Percentiles rank a stretch among this genome's conserved stretches.
Evolutionary conservation across 2,329 filamentous ascomycete genomes (phyloP).

Genomic region (Fusarium globosum): DNA sequence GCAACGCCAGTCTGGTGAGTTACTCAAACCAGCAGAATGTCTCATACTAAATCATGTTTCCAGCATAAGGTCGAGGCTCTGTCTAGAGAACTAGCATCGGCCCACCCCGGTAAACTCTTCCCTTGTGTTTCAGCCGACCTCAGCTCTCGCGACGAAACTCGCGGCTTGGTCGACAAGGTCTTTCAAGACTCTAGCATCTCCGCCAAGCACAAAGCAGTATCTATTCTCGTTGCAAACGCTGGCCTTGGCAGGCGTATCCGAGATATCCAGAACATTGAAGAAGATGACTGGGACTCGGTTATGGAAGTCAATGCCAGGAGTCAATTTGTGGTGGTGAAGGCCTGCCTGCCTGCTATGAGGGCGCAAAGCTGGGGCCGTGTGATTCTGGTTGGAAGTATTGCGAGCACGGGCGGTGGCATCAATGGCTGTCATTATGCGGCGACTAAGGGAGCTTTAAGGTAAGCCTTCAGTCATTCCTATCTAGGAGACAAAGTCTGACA

Average conservation of each 20-base stretch:
- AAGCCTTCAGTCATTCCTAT: neutral
- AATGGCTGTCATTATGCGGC: constrained; percentile 52
- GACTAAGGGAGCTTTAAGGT: constrained; percentile 48
- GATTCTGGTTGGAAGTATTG: constrained; percentile 50
- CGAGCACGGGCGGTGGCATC: constrained; percentile 49
- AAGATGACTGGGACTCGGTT: constrained; percentile 52
- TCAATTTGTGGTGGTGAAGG: constrained; percentile 50
- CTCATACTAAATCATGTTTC: neutral
- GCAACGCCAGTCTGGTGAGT: constrained; percentile 20
- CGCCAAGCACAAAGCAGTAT: constrained; percentile 39
- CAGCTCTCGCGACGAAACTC: constrained; percentile 21
- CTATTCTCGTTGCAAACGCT: constrained; percentile 49
- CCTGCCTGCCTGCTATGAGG: constrained; percentile 48
- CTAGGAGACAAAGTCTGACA: no score
- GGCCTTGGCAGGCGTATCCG: constrained; percentile 49
- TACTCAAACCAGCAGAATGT: rapidly evolving
- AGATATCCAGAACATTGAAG: constrained; percentile 48
- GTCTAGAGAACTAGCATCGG: neutral
- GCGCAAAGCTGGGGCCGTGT: constrained; percentile 48
- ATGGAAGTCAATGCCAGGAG: constrained; percentile 51
- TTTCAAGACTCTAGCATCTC: neutral
- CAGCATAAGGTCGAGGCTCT: constrained; percentile 27
- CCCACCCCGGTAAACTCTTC: constrained; percentile 8
- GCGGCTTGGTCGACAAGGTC: constrained; percentile 6
- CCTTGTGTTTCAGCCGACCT: constrained; percentile 22